Base-by-base conservation (phyloP, 179 eudicot species). In the Patellifolia procumbens region DNA sequence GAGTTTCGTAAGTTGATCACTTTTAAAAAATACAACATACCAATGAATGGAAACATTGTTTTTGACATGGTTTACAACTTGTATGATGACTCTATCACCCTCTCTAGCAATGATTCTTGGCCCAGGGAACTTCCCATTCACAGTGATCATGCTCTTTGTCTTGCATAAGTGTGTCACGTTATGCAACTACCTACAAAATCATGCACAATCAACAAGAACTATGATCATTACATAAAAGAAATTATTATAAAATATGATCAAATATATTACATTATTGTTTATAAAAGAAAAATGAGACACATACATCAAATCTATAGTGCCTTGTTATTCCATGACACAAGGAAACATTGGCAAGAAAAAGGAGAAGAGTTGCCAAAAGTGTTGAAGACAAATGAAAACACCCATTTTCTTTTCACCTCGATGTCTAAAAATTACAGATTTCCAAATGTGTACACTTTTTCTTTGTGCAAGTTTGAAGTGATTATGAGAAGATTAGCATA, bases 121-220 rank as follows among this genome's bases (percentile, higher is more conserved):
- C 52, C 96, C 96, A 0, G 94, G 94, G 43, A 84, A 86, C 74
- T 76, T 79, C 55, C 94, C 94, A 63, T 90, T 90, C 28, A 88
- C 92, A 29, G 89, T 91, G 17, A 91, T 24, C 22, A 89, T 83
- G 80, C 79, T 78, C 88, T 91, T 91, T 56, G 91, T 86, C 70
- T 81, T 80, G 81, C 96, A 91, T 68, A 91, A 79, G 35, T 90
- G 88, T 28, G 90, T 87, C 82, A 87, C 90, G 37, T 89, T 89
- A 4, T 82, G 83, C 79, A 85, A 52, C 76, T 72, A 91, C 55
- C 96, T 91, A 71, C 75, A 76, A 76, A 34, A 75, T 32, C 56
- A 34, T 22, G 31, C 32, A 74, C 11, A n/a, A 72, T 26, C 65
- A 49, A 2, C 29, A 19, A 4, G 29, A 19, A 20, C 28, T 29